Evolutionary conservation across 2,329 filamentous ascomycete species (phyloP).

Genomic region (Claviceps cyperi): DNA sequence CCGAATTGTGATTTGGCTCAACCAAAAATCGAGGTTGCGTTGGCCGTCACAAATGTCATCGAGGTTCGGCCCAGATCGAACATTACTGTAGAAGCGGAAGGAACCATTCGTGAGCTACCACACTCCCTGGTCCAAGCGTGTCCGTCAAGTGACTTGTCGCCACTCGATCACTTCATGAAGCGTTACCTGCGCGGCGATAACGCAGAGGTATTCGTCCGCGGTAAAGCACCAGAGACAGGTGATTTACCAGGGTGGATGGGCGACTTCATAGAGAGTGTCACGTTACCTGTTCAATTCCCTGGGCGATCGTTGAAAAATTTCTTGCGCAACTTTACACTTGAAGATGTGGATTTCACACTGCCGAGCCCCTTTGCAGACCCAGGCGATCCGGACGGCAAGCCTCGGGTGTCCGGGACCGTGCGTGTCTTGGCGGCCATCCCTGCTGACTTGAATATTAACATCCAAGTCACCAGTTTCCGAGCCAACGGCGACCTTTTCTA

Average conservation of each 20-base stretch:
- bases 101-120: slow-evolving; percentile 59
- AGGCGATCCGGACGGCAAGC: slow-evolving; percentile 54
- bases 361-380: slow-evolving; percentile 70
- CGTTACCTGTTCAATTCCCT: slow-evolving; percentile 71
- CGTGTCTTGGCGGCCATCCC: slow-evolving; percentile 67
- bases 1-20: slow-evolving; percentile 63
- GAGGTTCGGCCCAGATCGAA: slow-evolving; percentile 53
- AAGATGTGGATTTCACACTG: slow-evolving; percentile 72
- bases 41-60: slow-evolving; percentile 54
- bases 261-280: slow-evolving; percentile 67
- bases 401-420: slow-evolving; percentile 71
- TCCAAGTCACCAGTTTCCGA: slow-evolving; percentile 63
- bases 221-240: slow-evolving; percentile 50
- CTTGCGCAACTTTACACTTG: slow-evolving; percentile 76
- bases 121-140: slow-evolving; percentile 58
- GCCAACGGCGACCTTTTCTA: slow-evolving; percentile 74
- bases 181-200: slow-evolving; percentile 70
- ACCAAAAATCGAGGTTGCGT: slow-evolving; percentile 63
- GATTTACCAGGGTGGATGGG: slow-evolving; percentile 71
- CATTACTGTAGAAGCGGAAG: slow-evolving; percentile 55
- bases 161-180: slow-evolving; percentile 67
- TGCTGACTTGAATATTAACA: slow-evolving; percentile 70
- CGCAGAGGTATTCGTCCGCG: slow-evolving; percentile 70
- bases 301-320: slow-evolving; percentile 68
- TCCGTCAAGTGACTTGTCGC: slow-evolving; percentile 63